A percentile compares a stretch with the other conserved stretches of the same genome.
These are phyloP conservation scores for Xenoacremonium recifei DNA, from an alignment of 2,329 filamentous ascomycete genomes.

Conservation along the genomic window DNA sequence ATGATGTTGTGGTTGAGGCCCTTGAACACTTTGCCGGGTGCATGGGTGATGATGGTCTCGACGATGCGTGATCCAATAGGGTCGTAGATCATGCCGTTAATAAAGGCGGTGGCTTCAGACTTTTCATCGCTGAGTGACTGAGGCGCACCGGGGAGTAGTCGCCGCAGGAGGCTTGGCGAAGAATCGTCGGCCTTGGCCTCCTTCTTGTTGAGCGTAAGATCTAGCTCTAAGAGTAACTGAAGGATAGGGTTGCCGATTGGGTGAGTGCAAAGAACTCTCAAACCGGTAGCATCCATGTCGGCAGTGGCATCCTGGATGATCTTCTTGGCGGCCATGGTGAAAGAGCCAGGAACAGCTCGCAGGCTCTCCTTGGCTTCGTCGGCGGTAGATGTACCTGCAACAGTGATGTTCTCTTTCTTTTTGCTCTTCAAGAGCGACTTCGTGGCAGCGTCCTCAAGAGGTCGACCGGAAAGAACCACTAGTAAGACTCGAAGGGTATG, in stretches of 20 bases:
- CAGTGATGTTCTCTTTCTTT: conserved; percentile 81
- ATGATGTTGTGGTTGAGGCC: conserved; percentile 78
- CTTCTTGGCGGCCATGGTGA: conserved; percentile 73
- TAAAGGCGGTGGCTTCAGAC: conserved; percentile 71
- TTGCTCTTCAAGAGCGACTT: conserved; percentile 84
- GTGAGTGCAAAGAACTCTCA: conserved; percentile 82
- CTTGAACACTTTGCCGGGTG: conserved; percentile 89
- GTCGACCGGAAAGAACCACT: conserved; percentile 79
- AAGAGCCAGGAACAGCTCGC: conserved; percentile 73
- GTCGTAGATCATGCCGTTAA: conserved; percentile 87
- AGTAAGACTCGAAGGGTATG: conserved; percentile 86
- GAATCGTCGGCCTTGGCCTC: conserved; percentile 35
- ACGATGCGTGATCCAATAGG: conserved; percentile 85
- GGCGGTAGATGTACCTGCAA: conserved; percentile 52
- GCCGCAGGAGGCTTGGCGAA: conserved; percentile 62
- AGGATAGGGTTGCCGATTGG: conserved; percentile 89
- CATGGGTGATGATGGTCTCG: conserved; percentile 78
- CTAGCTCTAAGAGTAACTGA: conserved; percentile 86
- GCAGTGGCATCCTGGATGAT: conserved; percentile 76
- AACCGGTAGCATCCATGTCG: conserved; percentile 73
- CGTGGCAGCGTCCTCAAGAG: conserved; percentile 67
- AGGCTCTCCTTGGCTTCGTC: conserved; percentile 43
- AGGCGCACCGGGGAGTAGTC: conserved; percentile 73
- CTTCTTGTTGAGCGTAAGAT: conserved; percentile 70
- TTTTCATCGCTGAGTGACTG: conserved; percentile 69